phyloP scores from a whole-genome alignment of 768 basidiomycete species.

The Cytidiella melzeri region DNA sequence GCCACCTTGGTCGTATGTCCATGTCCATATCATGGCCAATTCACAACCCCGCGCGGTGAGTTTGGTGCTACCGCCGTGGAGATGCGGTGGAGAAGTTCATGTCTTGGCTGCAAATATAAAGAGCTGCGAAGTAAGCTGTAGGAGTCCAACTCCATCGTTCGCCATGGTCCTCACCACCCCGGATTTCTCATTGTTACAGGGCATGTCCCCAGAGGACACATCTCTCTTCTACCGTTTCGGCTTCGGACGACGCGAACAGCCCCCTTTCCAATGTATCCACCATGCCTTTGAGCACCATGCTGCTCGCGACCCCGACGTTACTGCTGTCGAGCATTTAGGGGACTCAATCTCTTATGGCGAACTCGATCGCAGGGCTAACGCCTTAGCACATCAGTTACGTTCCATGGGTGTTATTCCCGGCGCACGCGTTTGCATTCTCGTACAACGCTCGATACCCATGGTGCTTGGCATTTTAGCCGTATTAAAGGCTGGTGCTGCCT shows the following conservation, averaged over 20 bases:
- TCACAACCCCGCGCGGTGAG: too few species aligned
- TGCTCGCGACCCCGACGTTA: conserved; percentile 31
- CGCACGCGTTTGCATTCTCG: conserved; percentile 48
- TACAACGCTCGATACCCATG: conserved; percentile 48
- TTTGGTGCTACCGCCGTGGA: conserved; percentile 8
- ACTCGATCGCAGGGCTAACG: conserved; percentile 43
- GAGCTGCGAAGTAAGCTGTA: neutral
- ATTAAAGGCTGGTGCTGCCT: conserved; percentile 53
- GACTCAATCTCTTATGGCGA: conserved; percentile 44
- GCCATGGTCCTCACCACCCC: conserved; percentile 12
- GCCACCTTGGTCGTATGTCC: conserved; percentile 11
- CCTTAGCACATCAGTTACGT: conserved; percentile 39
- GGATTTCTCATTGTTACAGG: conserved; percentile 2
- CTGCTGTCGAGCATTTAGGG: conserved; percentile 44
- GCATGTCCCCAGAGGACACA: conserved; percentile 36
- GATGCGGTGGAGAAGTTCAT: conserved; percentile 13
- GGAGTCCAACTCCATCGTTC: conserved; percentile 2
- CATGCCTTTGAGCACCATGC: conserved; percentile 50
- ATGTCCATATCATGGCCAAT: too few species aligned
- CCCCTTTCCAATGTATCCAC: conserved; percentile 46
- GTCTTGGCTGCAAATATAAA: conserved; percentile 9
- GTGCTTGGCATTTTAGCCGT: conserved; percentile 48
- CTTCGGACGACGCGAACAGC: conserved; percentile 30
- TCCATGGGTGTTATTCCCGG: conserved; percentile 38
- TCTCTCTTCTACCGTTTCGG: conserved; percentile 41